Evolutionary conservation across 2,329 filamentous ascomycete species (phyloP).

Genomic region (Epichloe uncinata): DNA sequence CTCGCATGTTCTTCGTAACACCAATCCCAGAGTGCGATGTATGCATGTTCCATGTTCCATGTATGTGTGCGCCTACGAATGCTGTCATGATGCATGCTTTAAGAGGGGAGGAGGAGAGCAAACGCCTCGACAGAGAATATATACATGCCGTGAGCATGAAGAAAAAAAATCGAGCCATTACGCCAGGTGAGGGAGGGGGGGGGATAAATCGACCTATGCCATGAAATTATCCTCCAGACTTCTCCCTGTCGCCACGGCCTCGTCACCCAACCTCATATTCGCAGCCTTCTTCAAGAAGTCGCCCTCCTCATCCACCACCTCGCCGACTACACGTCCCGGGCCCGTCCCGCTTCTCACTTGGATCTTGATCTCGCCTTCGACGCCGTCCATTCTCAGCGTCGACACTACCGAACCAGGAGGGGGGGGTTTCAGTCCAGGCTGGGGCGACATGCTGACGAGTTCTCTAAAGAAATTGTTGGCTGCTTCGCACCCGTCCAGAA

Average conservation of each 20-base stretch:
- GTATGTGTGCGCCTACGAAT: no score
- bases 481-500: conserved; percentile 60
- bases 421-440: conserved; percentile 23
- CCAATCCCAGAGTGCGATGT: no score
- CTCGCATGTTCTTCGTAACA: no score
- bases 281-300: conserved; percentile 31
- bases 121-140: not conserved
- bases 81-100: not conserved
- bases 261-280: conserved; percentile 24
- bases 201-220: conserved; percentile 16
- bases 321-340: conserved; percentile 1
- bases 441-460: conserved; percentile 35
- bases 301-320: not conserved
- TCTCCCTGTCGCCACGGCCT: conserved; percentile 5
- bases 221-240: conserved; percentile 33
- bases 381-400: conserved; percentile 40
- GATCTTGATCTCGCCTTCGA: conserved; percentile 43
- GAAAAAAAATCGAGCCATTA: not conserved
- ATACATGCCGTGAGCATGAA: not conserved
- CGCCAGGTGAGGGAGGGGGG: not conserved
- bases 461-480: conserved; percentile 60
- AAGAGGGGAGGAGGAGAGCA: rapidly evolving
- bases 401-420: conserved; percentile 24
- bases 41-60: no score
- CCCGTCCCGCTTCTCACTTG: conserved; percentile 29